Percentiles rank a stretch among this genome's conserved stretches.
Conservation (phyloP, 192 early-diverging fungal genomes). For the Linnemannia elongata region DNA sequence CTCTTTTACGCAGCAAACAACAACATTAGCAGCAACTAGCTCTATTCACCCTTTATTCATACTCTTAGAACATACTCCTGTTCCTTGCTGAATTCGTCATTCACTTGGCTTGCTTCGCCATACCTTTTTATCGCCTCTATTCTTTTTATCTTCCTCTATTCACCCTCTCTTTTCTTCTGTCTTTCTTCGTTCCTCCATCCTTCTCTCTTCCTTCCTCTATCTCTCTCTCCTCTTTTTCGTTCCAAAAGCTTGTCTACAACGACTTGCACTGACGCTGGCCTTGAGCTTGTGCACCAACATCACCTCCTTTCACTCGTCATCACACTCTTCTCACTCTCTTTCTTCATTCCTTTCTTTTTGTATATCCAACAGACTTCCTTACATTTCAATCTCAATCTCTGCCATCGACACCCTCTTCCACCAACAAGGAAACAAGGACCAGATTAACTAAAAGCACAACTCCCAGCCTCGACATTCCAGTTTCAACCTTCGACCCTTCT, state of each 20-base stretch:
- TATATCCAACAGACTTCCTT: too few species aligned
- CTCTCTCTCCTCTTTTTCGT: background rate
- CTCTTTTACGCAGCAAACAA: too few species aligned
- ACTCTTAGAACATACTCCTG: too few species aligned
- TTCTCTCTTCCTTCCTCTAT: background rate
- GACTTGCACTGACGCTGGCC: background rate
- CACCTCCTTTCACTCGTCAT: background rate
- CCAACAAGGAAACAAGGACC: background rate
- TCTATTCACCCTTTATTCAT: too few species aligned
- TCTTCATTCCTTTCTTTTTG: too few species aligned
- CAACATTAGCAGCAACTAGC: too few species aligned
- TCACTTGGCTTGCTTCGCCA: background rate
- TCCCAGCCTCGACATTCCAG: background rate
- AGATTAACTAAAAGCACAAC: background rate
- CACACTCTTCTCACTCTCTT: background rate
- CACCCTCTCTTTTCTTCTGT: too few species aligned
- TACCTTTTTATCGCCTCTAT: background rate
- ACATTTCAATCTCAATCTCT: background rate
- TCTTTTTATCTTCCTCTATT: background rate
- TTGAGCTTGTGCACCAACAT: background rate
- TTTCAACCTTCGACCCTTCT: background rate
- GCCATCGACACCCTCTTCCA: background rate
- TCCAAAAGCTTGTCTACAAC: background rate
- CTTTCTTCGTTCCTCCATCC: too few species aligned
- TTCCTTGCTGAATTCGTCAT: background rate